A percentile compares a stretch with the other conserved stretches of the same genome.
These are phyloP conservation scores for Phytophthora pini DNA, from an alignment of 352 stramenopile genomes.

Conservation along the genomic window DNA sequence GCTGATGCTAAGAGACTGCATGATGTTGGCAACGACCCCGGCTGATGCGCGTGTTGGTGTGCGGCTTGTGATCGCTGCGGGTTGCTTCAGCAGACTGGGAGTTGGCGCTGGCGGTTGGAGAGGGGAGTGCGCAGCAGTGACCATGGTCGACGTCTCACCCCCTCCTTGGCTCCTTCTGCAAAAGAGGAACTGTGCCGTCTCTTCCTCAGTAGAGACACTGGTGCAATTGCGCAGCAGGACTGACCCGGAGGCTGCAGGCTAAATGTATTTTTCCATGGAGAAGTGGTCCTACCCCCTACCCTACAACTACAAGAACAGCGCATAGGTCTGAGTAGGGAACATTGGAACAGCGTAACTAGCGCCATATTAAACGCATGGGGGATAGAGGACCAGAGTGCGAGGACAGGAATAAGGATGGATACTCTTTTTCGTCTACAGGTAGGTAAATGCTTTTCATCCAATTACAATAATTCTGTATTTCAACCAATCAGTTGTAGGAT, in stretches of 20 bases:
- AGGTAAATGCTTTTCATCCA: too few species aligned
- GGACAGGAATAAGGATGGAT: slow-evolving; percentile 11
- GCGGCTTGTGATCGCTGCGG: slow-evolving; percentile 13
- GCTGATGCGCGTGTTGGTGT: slow-evolving; percentile 14
- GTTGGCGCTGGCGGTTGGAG: slow-evolving; percentile 12
- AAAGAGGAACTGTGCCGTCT: slow-evolving; percentile 28
- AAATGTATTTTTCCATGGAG: slow-evolving; percentile 4
- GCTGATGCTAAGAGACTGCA: slow-evolving; percentile 22
- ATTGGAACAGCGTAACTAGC: too few species aligned
- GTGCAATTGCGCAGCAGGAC: not conserved
- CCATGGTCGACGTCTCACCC: slow-evolving; percentile 33
- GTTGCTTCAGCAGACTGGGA: slow-evolving; percentile 5
- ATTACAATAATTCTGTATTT: slow-evolving; percentile 1
- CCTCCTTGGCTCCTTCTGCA: slow-evolving; percentile 12
- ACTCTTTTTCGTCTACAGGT: slow-evolving; percentile 5
- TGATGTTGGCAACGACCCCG: slow-evolving; percentile 24
- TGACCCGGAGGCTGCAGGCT: slow-evolving; percentile 10
- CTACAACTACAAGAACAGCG: slow-evolving; percentile 9
- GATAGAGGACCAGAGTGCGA: slow-evolving; percentile 5
- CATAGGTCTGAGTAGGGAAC: too few species aligned
- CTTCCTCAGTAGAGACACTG: slow-evolving; percentile 13
- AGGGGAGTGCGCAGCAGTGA: slow-evolving; percentile 27
- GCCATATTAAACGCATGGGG: too few species aligned
- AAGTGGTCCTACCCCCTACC: slow-evolving; percentile 19
- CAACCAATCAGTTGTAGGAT: slow-evolving; percentile 1